These are phyloP conservation scores for Xylaria castorea DNA, from an alignment of 495 filamentous ascomycete genomes.

Conservation along the genomic window DNA sequence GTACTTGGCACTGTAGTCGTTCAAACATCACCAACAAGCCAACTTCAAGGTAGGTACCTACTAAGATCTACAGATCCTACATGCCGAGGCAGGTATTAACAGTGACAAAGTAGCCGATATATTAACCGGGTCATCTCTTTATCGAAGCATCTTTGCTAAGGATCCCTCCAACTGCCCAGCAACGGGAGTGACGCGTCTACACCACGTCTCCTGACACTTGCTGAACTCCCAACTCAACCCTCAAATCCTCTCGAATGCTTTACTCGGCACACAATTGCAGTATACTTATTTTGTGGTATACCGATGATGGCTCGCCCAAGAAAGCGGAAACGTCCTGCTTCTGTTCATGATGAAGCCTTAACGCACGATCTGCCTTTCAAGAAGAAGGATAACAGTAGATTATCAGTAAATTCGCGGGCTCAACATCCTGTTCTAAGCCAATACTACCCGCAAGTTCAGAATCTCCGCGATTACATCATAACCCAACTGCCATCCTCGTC, in stretches of 20 bases:
- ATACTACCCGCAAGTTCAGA: conserved; percentile 73
- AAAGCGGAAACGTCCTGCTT: conserved; percentile 39
- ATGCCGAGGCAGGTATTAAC: background rate
- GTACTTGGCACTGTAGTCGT: background rate
- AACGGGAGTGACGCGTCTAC: conserved; percentile 8
- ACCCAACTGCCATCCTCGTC: conserved; percentile 52
- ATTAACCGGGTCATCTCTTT: background rate
- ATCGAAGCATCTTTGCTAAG: background rate
- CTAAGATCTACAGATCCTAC: background rate
- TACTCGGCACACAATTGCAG: background rate
- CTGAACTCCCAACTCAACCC: background rate
- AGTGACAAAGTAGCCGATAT: background rate
- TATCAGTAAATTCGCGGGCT: conserved; percentile 24
- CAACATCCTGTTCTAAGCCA: conserved; percentile 73
- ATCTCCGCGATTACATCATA: conserved; percentile 76
- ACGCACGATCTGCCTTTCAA: conserved; percentile 36
- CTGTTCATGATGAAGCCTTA: conserved; percentile 16
- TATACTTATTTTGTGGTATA: conserved; percentile 18
- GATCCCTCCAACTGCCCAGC: background rate
- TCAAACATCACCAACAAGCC: background rate
- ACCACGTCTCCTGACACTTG: conserved; percentile 1
- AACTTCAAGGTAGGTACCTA: background rate
- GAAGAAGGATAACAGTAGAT: conserved; percentile 35
- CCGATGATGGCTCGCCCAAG: conserved; percentile 37
- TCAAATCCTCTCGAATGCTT: background rate